These are phyloP conservation scores for Incumbomyces delicatus DNA, from an alignment of 2,329 filamentous ascomycete genomes.

Conservation along the genomic window DNA sequence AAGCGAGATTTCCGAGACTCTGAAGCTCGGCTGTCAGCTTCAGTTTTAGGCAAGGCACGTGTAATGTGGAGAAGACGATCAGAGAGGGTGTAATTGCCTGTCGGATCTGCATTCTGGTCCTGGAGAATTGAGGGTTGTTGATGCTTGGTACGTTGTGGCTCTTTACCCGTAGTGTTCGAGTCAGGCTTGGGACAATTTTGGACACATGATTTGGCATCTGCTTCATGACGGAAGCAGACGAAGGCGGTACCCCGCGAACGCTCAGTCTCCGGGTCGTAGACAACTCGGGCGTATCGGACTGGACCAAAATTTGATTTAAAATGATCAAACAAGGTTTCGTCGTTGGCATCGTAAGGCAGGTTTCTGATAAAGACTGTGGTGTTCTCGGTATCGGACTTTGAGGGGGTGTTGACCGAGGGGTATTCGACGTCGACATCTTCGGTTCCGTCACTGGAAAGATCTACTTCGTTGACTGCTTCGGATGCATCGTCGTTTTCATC, in stretches of 20 bases:
- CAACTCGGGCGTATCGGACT: conserved; percentile 84
- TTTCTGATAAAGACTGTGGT: conserved; percentile 89
- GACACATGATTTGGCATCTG: conserved; percentile 68
- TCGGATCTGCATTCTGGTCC: conserved; percentile 70
- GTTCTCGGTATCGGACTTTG: conserved; percentile 39
- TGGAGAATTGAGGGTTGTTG: conserved; percentile 66
- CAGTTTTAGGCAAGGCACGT: conserved; percentile 72
- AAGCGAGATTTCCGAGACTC: conserved; percentile 54
- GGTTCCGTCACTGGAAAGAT: conserved; percentile 34
- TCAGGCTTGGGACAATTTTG: conserved; percentile 56
- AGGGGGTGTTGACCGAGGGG: conserved; percentile 20
- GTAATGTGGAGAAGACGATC: conserved; percentile 78
- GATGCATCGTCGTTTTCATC: conserved; percentile 35
- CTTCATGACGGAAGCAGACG: conserved; percentile 74
- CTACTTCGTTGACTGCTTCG: conserved; percentile 29
- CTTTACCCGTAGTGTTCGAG: conserved; percentile 28
- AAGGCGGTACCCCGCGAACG: conserved; percentile 88
- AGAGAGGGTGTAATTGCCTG: conserved; percentile 80
- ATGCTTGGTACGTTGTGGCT: conserved; percentile 17
- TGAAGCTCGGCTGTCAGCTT: conserved; percentile 66
- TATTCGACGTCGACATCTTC: conserved; percentile 36
- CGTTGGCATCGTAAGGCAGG: conserved; percentile 76
- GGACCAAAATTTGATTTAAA: conserved; percentile 71
- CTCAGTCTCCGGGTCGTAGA: conserved; percentile 75
- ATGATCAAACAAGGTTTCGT: conserved; percentile 72